Evolutionary conservation across 2,329 filamentous ascomycete genomes (phyloP).

Genomic region (Fusarium chlamydosporum): DNA sequence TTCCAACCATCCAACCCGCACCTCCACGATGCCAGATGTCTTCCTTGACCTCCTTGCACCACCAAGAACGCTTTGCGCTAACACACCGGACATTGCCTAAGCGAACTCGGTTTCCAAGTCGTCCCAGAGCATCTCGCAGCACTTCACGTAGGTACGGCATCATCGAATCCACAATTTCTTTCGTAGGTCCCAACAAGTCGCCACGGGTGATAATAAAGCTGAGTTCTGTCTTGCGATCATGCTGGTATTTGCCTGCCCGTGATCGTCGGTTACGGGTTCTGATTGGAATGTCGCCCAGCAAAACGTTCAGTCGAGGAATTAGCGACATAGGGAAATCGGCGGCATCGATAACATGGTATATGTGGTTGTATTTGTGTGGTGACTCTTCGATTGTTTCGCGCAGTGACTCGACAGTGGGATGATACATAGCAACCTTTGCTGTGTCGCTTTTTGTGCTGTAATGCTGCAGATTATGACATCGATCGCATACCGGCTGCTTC

Average conservation of each 20-base stretch:
- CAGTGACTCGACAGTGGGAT: conserved; percentile 85
- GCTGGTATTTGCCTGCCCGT: conserved; percentile 73
- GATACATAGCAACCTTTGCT: conserved; percentile 73
- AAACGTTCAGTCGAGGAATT: conserved; percentile 79
- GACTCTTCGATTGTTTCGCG: conserved; percentile 89
- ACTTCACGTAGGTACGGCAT: conserved; percentile 88
- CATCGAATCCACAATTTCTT: conserved; percentile 84
- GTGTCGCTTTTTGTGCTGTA: conserved; percentile 72
- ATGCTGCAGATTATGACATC: conserved; percentile 86
- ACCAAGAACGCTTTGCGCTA: conserved; percentile 89
- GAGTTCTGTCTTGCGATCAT: conserved; percentile 79
- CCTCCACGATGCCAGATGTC: conserved; percentile 87
- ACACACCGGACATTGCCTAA: conserved; percentile 90
- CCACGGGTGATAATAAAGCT: conserved; percentile 93
- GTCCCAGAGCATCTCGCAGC: conserved; percentile 81
- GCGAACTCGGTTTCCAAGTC: conserved; percentile 76
- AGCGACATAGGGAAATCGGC: conserved; percentile 97
- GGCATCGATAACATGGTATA: conserved; percentile 95
- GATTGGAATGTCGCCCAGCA: conserved; percentile 79
- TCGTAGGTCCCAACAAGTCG: conserved; percentile 86
- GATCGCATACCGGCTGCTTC: conserved; percentile 79
- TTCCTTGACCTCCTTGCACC: conserved; percentile 88
- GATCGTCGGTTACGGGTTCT: conserved; percentile 86
- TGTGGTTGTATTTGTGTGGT: conserved; percentile 89
- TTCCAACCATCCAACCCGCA: conserved; percentile 96